These are phyloP conservation scores for Auricularia heimuer DNA, from an alignment of 768 basidiomycete species.

Conservation along the genomic window DNA sequence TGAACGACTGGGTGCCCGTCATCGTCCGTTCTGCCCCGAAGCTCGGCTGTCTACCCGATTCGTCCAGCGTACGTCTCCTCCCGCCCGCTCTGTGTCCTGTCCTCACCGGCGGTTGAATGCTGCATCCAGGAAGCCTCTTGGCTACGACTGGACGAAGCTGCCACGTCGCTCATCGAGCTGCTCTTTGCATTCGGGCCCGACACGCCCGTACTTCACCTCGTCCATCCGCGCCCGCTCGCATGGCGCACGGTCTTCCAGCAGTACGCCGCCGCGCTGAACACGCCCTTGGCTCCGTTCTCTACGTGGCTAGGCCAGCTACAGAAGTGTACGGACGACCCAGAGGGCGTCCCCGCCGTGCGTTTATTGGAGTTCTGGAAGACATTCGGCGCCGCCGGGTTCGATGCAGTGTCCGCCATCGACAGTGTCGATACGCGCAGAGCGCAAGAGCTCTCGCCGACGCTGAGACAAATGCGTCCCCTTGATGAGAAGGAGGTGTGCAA, in stretches of 20 bases:
- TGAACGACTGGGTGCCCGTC: slow-evolving; percentile 35
- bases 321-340: not conserved
- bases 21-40: slow-evolving; percentile 26
- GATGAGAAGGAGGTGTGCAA: not conserved
- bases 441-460: not conserved
- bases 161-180: slow-evolving; percentile 17
- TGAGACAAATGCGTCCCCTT: not conserved
- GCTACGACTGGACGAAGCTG: slow-evolving; percentile 17
- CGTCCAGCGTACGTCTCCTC: slow-evolving; percentile 18
- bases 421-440: not conserved
- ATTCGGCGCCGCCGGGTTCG: not conserved
- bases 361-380: slow-evolving; percentile 16
- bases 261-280: slow-evolving; percentile 11
- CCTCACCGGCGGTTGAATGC: not conserved
- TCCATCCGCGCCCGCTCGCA: slow-evolving; percentile 16
- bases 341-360: slow-evolving; percentile 16
- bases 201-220: slow-evolving; percentile 13
- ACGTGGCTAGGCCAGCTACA: slow-evolving; percentile 17
- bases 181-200: slow-evolving; percentile 6
- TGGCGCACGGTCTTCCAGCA: slow-evolving; percentile 10
- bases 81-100: not conserved
- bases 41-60: slow-evolving; percentile 25
- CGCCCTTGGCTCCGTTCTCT: slow-evolving; percentile 17
- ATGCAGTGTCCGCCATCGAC: not conserved
- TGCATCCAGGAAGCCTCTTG: slow-evolving; percentile 10